Evolutionary conservation across 306 rosid genomes (phyloP).

Genomic region (Fragaria iinumae): DNA sequence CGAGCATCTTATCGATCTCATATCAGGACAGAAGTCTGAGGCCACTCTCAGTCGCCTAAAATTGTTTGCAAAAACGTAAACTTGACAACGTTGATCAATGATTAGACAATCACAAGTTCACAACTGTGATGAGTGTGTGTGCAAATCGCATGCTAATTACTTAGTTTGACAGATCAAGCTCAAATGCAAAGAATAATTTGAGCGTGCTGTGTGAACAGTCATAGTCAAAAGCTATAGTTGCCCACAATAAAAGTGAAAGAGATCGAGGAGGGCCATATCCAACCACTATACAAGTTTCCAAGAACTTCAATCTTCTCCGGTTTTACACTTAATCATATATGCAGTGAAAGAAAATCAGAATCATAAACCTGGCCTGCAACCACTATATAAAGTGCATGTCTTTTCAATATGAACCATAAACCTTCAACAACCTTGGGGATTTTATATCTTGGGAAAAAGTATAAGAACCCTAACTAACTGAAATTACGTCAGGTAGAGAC

Average conservation of each 20-base stretch:
- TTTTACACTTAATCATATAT: neutral
- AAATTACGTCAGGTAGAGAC: constrained; percentile 1
- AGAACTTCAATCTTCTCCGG: neutral
- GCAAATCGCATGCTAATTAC: neutral
- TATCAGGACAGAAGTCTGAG: neutral
- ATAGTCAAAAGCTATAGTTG: constrained; percentile 18
- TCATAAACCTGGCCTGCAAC: neutral
- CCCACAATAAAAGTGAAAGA: constrained; percentile 4
- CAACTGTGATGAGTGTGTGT: neutral
- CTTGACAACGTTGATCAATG: neutral
- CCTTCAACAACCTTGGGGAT: constrained; percentile 10
- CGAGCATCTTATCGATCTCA: neutral
- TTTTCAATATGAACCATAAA: neutral
- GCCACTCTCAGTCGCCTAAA: neutral
- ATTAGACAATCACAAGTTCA: neutral
- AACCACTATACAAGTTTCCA: neutral
- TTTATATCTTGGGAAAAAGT: neutral
- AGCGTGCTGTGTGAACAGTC: neutral
- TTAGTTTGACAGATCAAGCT: neutral
- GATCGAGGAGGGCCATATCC: constrained; percentile 2
- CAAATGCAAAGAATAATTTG: neutral
- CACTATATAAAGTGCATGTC: neutral
- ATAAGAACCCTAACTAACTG: neutral
- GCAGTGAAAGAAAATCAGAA: neutral
- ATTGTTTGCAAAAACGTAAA: neutral